Conservation (phyloP, 768 basidiomycete species). For the Termitomyces sp. region DNA sequence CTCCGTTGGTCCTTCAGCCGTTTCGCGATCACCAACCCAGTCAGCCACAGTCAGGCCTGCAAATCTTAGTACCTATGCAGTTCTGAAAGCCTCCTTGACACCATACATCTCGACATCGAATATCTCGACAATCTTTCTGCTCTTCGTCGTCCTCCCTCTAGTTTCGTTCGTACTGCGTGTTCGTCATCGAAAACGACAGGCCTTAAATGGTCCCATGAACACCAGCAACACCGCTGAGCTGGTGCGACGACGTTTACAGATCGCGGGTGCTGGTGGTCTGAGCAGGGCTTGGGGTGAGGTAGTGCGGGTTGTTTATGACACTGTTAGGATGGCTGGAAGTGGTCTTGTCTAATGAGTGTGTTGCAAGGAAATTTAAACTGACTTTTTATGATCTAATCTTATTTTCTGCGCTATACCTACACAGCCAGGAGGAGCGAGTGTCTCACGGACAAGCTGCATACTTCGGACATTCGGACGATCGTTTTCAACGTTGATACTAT, state of each 20-base stretch:
- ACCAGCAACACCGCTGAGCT: constrained; percentile 45
- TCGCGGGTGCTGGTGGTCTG: constrained; percentile 31
- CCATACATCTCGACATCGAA: constrained; percentile 46
- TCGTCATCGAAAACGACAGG: constrained; percentile 34
- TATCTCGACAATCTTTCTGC: constrained; percentile 41
- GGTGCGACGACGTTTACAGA: constrained; percentile 50
- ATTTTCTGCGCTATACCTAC: constrained; percentile 1
- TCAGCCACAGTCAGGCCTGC: constrained; percentile 17
- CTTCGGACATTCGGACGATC: too few relatives aligned
- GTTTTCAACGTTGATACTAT: too few relatives aligned
- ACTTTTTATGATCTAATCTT: neutral
- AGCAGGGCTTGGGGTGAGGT: constrained; percentile 46
- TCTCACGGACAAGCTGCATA: neutral
- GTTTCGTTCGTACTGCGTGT: constrained; percentile 48
- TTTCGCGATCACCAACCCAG: constrained; percentile 14
- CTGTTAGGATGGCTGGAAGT: constrained; percentile 71
- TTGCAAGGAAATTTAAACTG: neutral
- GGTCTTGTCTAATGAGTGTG: constrained; percentile 52
- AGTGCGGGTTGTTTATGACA: constrained; percentile 53
- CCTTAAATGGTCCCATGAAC: constrained; percentile 13
- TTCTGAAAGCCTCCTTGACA: constrained; percentile 42
- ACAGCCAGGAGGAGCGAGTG: neutral
- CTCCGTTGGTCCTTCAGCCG: constrained; percentile 8
- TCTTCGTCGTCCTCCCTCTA: constrained; percentile 42
- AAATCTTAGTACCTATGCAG: constrained; percentile 29